These are phyloP conservation scores for Quercus berberidifolia DNA, from an alignment of 306 rosid genomes.

Conservation along the genomic window DNA sequence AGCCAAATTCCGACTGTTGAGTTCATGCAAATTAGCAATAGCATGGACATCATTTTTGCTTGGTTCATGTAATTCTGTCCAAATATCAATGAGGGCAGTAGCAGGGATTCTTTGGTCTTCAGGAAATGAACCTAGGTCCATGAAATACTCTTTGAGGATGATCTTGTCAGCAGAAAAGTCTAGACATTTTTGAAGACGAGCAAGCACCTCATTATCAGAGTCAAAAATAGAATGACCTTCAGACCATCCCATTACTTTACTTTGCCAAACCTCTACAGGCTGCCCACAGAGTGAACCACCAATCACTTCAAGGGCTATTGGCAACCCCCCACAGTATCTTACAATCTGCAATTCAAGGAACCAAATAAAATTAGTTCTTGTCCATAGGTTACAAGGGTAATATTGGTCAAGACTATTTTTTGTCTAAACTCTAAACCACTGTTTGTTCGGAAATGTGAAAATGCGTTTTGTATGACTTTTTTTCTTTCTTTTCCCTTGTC, in stretches of 20 bases:
- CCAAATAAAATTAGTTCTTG: background rate
- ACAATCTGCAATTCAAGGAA: constrained; percentile 23
- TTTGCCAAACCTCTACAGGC: constrained; percentile 18
- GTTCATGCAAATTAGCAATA: constrained; percentile 6
- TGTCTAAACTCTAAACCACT: background rate
- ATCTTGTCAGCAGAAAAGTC: constrained; percentile 19
- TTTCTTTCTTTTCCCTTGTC: no score
- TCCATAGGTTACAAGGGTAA: background rate
- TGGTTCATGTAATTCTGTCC: constrained; percentile 18
- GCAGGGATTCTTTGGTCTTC: constrained; percentile 35
- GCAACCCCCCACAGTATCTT: constrained; percentile 20
- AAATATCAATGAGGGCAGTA: constrained; percentile 30
- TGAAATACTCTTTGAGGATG: constrained; percentile 28
- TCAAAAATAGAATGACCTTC: constrained; percentile 10
- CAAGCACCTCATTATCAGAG: constrained; percentile 18
- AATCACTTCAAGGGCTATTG: constrained; percentile 25
- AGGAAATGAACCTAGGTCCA: constrained; percentile 42
- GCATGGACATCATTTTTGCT: constrained; percentile 14
- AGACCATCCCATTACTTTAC: constrained; percentile 8
- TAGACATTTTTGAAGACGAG: constrained; percentile 21
- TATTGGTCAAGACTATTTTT: background rate
- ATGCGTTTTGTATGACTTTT: no score
- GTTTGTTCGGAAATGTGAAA: no score
- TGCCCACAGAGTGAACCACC: constrained; percentile 21
- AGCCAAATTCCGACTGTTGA: constrained; percentile 11